Evolutionary conservation across 2,329 filamentous ascomycete genomes (phyloP).

Genomic region (Metarhizium anisopliae): DNA sequence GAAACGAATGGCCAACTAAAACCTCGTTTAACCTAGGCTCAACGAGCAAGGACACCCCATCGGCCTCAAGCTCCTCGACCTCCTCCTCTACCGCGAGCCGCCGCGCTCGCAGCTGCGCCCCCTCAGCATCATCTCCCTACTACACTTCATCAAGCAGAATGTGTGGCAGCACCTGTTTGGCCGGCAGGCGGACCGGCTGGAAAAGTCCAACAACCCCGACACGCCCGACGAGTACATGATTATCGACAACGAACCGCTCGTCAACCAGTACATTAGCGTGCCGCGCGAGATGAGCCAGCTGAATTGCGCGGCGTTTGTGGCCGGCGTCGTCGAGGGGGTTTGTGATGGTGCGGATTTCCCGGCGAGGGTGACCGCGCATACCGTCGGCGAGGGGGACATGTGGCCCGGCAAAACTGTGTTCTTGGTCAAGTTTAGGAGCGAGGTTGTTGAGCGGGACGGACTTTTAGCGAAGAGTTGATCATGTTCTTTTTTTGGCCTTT

Average conservation of each 20-base stretch:
- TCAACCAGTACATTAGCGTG: constrained; percentile 88
- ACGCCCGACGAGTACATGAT: constrained; percentile 98
- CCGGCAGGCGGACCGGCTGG: constrained; percentile 82
- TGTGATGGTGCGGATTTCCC: constrained; percentile 89
- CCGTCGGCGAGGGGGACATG: constrained; percentile 65
- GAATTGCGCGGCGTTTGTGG: constrained; percentile 92
- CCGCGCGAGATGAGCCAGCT: constrained; percentile 93
- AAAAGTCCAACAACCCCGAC: constrained; percentile 72
- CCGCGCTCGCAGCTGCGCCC: constrained; percentile 65
- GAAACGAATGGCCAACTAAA: too few relatives aligned
- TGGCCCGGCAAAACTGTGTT: constrained; percentile 97
- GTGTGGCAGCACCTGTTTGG: constrained; percentile 90
- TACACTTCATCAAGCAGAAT: constrained; percentile 90
- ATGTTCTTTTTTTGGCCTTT: background rate
- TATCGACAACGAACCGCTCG: constrained; percentile 92
- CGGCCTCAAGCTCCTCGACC: constrained; percentile 87
- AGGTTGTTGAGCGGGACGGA: constrained; percentile 85
- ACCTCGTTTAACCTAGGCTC: constrained; percentile 43
- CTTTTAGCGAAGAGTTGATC: constrained; percentile 52
- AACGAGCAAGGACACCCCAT: constrained; percentile 90
- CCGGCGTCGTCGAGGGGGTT: constrained; percentile 89
- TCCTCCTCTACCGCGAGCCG: constrained; percentile 78
- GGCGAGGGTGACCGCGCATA: constrained; percentile 84
- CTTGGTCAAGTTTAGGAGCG: constrained; percentile 82
- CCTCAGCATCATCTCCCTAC: constrained; percentile 77